A percentile compares a stretch with the other conserved stretches of the same genome.
phyloP scores from a whole-genome alignment of 805 yeast genomes.

The Helenozyma baotianmanensis region DNA sequence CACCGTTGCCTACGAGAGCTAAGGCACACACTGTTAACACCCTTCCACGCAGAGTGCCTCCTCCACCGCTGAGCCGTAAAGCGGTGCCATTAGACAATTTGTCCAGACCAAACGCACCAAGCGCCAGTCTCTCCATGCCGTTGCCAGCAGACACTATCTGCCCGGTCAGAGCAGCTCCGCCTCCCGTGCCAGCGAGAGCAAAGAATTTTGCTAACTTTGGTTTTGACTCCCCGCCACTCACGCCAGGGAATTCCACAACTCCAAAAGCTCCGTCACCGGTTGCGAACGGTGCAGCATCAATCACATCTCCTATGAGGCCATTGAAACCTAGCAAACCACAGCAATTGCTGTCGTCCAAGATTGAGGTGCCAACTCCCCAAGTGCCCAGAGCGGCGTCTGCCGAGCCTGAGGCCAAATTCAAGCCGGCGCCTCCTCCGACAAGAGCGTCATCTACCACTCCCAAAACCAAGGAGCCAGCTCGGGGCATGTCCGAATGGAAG shows the following conservation, averaged over 20 bases:
- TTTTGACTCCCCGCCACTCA: constrained; percentile 34
- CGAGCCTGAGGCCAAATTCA: background rate
- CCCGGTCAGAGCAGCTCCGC: constrained; percentile 5
- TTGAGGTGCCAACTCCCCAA: constrained; percentile 3
- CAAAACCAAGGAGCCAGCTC: too few relatives aligned
- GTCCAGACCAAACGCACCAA: background rate
- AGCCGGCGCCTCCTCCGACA: constrained; percentile 14
- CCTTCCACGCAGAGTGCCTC: constrained; percentile 26
- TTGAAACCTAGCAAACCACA: constrained; percentile 16
- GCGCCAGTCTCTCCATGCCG: too few relatives aligned
- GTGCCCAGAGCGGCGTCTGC: background rate
- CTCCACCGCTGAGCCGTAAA: constrained; percentile 23
- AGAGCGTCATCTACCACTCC: constrained; percentile 2
- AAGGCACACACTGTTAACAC: constrained; percentile 4
- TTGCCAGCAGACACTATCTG: too few relatives aligned
- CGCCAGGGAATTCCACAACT: constrained; percentile 31
- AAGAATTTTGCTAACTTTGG: constrained; percentile 19
- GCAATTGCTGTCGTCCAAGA: constrained; percentile 10
- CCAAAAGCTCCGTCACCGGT: constrained; percentile 16
- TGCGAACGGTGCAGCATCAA: constrained; percentile 9
- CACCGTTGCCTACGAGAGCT: constrained; percentile 23
- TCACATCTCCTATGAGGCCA: constrained; percentile 16
- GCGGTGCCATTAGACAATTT: constrained; percentile 1
- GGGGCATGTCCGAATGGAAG: constrained; percentile 45
- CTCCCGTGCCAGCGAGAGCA: constrained; percentile 7